Conservation (phyloP, 768 basidiomycete genomes). For the Lactarius tabidus region DNA sequence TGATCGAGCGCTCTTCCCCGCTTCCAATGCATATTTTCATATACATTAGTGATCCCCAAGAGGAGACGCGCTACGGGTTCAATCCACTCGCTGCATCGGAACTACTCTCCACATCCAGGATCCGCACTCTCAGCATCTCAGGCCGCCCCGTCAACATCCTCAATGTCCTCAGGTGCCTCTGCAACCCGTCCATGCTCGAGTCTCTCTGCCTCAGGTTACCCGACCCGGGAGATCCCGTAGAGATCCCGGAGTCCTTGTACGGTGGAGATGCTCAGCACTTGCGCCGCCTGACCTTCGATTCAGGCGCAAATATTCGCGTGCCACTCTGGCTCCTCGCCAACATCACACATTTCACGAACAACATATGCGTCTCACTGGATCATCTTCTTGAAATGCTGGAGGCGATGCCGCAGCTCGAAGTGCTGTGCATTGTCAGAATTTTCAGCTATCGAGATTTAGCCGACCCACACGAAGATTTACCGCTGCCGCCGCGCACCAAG, state of each 20-base stretch:
- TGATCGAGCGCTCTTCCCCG: conserved; percentile 18
- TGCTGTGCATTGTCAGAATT: background rate
- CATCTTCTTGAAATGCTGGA: background rate
- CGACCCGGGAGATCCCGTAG: background rate
- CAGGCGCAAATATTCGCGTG: background rate
- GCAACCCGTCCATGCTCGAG: conserved; percentile 15
- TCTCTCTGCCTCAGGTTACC: background rate
- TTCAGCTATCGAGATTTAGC: background rate
- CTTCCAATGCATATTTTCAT: conserved; percentile 10
- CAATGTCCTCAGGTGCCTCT: conserved; percentile 5
- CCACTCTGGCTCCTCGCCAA: conserved; percentile 14
- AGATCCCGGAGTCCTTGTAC: conserved; percentile 6
- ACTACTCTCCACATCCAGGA: conserved; percentile 10
- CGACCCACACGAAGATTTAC: background rate
- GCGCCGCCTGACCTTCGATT: conserved; percentile 6
- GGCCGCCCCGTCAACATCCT: conserved; percentile 7
- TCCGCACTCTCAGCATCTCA: conserved; percentile 10
- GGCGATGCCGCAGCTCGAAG: conserved; percentile 15
- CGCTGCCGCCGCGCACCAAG: background rate
- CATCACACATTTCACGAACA: conserved; percentile 14
- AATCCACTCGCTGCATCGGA: conserved; percentile 14
- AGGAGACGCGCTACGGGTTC: background rate
- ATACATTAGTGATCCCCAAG: background rate
- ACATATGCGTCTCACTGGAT: background rate
- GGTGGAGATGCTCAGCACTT: background rate